Evolutionary conservation across 2,329 filamentous ascomycete species (phyloP), one percentile per base, ranked within the genome.

Genomic region (Parafenestella ontariensis): DNA sequence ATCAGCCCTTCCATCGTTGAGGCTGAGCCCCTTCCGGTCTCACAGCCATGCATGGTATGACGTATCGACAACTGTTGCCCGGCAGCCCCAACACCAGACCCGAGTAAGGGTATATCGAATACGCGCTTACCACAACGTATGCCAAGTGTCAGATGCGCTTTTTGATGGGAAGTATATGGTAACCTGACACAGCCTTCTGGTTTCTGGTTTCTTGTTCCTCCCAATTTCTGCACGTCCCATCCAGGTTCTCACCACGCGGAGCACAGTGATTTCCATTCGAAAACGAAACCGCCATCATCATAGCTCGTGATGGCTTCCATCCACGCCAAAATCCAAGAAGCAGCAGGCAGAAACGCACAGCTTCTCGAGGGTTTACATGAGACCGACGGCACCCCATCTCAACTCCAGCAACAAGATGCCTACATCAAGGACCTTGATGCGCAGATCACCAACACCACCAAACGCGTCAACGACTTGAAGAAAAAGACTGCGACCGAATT

Each of bases 381-480:
- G 45, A 72, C 65, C 2, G 70, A 72, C 44, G 61, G 61, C 7
- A 65, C 70, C 3, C 66, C 68, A 2, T 66, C 66, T 0, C 68
- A 72, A 41, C 63, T 74, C 17, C 59, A 67, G 21, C 69, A 73
- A 26, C 71, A 73, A 46, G 59, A 62, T 34, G 53, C 59, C 2
- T 73, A 74, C 41, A 56, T 74, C 41, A 47, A 48, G 9, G 69
- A 73, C 21, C 63, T 74, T 8, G 54, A 65, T 18, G 33, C 43
- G 0, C 70, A 74, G 40, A 61, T 70, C 31, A 36, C 46, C 8
- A 54, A 37, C 4, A 69, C 63, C 3, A 53, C 53, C 8, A 62
- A 61, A 17, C 58, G 56, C 11, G 65, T 66, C 7, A 42, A 58
- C 8, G 54, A 56, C 6, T 52, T 70, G 0, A 64, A 65, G 24